Percentiles rank a stretch among this genome's conserved stretches.
Evolutionary conservation across 768 basidiomycete genomes (phyloP).

Genomic region (Naganishia kalamii): DNA sequence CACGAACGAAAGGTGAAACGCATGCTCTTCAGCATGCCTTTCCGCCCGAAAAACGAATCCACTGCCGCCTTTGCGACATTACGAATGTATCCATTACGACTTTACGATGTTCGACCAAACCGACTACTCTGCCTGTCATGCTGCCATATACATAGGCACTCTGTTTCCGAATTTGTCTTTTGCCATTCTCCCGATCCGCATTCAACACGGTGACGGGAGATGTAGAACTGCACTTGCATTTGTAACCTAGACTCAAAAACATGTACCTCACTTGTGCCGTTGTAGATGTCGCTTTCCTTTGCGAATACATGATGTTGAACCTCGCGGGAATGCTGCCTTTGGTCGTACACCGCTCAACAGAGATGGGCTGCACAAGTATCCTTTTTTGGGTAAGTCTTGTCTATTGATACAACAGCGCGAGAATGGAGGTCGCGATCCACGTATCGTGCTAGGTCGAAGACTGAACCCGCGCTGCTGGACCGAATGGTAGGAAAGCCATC

Average conservation of each 20-base stretch:
- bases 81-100: not conserved
- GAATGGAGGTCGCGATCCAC: not conserved
- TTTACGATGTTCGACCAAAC: not conserved
- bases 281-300: not conserved
- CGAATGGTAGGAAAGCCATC: slow-evolving; percentile 35
- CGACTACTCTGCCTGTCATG: not conserved
- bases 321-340: no score
- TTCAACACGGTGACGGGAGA: no score
- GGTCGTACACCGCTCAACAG: no score
- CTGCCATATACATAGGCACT: slow-evolving; percentile 8
- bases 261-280: not conserved
- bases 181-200: not conserved
- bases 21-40: not conserved
- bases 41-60: not conserved
- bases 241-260: no score
- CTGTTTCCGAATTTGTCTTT: not conserved
- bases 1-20: not conserved
- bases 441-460: not conserved
- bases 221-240: no score
- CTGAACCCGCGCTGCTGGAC: slow-evolving; percentile 12
- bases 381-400: not conserved
- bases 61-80: not conserved
- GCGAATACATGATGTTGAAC: not conserved
- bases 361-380: no score
- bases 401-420: not conserved